Evolutionary conservation across 1,284 basidiomycete species (phyloP), one percentile per base, ranked within the genome.

Genomic region (Tilletia caries): DNA sequence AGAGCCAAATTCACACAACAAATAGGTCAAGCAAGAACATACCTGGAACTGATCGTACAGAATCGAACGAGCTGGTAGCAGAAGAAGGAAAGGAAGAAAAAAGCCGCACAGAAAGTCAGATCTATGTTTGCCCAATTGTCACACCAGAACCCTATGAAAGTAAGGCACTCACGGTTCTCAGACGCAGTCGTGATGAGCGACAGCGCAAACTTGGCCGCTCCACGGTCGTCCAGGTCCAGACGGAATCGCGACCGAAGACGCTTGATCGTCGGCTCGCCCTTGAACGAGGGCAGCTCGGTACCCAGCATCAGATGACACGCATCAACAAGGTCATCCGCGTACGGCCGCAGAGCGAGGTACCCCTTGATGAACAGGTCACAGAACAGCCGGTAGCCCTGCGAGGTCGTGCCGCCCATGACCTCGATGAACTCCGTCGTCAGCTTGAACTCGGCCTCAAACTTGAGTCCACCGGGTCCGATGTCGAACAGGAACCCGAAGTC

Each of bases 401-500:
- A 93, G 78, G 91, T 88, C 70, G 91, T 88, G 13, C 96, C 96
- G 64, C 96, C 96, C 96, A 99, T 99, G 37, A 98, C 86, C 15
- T 91, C 88, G 23, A 98, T 91, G 95, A 98, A 98, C 83, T 99
- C 96, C 82, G 94, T 92, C 71, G 92, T 95, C 41, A 99, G 88
- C 86, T 98, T 99, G 89, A 99, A 99, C 20, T 92, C 95, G 82
- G 79, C 79, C 70, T 82, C 80, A 64, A 82, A 82, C 33, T 76
- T 67, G 79, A 82, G 80, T 6, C 81, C 81, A 29, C 81, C 81
- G 0, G 81, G 81, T 6, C 81, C 95, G 88, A 98, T 98, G 83
- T 98, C 95, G 80, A 98, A 98, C 69, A 98, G 85, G 87, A 98
- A 98, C 0, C 95, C 96, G 81, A 98, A 98, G 85, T 98, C 95